These are phyloP conservation scores for Psidium friedrichsthalianum DNA, from an alignment of 345 rosid genomes.

Conservation along the genomic window DNA sequence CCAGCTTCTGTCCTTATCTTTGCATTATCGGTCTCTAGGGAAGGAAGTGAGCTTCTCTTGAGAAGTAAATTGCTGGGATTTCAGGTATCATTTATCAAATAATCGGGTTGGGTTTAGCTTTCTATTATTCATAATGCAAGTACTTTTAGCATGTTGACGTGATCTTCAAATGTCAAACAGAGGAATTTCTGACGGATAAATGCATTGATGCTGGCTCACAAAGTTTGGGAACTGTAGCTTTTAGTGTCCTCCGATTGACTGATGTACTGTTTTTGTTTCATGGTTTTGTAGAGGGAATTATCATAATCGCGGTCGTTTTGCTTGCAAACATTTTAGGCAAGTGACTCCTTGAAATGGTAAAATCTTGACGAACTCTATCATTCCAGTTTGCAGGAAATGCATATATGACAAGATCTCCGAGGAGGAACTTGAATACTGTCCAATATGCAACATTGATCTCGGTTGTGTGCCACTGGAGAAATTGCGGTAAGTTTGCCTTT, in stretches of 20 bases:
- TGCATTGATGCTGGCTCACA: neutral
- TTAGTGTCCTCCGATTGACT: neutral
- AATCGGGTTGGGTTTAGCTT: neutral
- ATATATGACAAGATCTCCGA: conserved; percentile 62
- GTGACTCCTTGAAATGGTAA: neutral
- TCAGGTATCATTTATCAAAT: neutral
- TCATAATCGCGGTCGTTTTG: neutral
- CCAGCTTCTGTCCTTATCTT: neutral
- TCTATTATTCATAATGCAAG: neutral
- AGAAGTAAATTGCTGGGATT: neutral
- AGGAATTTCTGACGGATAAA: neutral
- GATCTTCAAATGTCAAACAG: neutral
- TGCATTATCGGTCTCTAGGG: neutral
- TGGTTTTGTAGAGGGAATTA: neutral
- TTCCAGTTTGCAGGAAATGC: conserved; percentile 86
- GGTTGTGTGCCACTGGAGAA: conserved; percentile 84
- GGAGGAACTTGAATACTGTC: conserved; percentile 72
- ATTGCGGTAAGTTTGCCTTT: conserved; percentile 41
- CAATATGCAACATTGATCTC: conserved; percentile 66
- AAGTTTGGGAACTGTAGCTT: neutral
- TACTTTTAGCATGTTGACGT: neutral
- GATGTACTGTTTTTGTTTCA: neutral
- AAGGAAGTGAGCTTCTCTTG: neutral
- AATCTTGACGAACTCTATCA: neutral
- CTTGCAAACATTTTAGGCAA: neutral